phyloP scores from a whole-genome alignment of 1,139 yeast species.

The Yamadazyma taylorii region DNA sequence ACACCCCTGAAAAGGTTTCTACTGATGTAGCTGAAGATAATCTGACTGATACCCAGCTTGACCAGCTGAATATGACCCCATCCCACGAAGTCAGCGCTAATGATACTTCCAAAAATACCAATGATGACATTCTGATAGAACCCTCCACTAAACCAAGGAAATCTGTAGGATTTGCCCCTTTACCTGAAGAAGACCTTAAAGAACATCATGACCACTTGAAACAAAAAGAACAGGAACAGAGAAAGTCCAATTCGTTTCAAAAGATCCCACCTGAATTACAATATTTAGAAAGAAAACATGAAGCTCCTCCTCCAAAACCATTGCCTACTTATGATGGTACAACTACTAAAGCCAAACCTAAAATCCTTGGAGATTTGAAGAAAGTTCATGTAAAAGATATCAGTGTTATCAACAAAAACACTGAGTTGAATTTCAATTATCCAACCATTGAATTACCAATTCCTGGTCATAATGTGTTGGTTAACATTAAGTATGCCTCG shows the following conservation, averaged over 20 bases:
- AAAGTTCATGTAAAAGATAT: constrained; percentile 41
- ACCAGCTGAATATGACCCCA: too few relatives aligned
- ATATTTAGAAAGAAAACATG: constrained; percentile 30
- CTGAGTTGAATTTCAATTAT: constrained; percentile 44
- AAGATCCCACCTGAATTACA: constrained; percentile 46
- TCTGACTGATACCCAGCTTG: too few relatives aligned
- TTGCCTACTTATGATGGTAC: constrained; percentile 6
- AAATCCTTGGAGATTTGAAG: constrained; percentile 29
- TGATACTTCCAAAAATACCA: too few relatives aligned
- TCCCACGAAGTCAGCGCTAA: too few relatives aligned
- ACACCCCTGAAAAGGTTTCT: too few relatives aligned
- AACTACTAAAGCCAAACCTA: constrained; percentile 4
- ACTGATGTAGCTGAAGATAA: too few relatives aligned
- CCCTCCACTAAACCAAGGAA: constrained; percentile 15
- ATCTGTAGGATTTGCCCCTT: constrained; percentile 44
- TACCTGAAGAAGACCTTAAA: constrained; percentile 37
- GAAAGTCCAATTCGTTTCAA: constrained; percentile 38
- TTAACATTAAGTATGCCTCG: constrained; percentile 39
- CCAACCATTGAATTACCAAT: constrained; percentile 40
- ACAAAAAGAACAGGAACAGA: constrained; percentile 25
- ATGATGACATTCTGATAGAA: too few relatives aligned
- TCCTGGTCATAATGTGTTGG: constrained; percentile 31
- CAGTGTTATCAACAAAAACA: constrained; percentile 42
- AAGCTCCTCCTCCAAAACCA: constrained; percentile 22
- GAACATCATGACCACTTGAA: constrained; percentile 34